Conservation (phyloP, 2,329 filamentous ascomycete genomes). For the Diaporthe australafricana region DNA sequence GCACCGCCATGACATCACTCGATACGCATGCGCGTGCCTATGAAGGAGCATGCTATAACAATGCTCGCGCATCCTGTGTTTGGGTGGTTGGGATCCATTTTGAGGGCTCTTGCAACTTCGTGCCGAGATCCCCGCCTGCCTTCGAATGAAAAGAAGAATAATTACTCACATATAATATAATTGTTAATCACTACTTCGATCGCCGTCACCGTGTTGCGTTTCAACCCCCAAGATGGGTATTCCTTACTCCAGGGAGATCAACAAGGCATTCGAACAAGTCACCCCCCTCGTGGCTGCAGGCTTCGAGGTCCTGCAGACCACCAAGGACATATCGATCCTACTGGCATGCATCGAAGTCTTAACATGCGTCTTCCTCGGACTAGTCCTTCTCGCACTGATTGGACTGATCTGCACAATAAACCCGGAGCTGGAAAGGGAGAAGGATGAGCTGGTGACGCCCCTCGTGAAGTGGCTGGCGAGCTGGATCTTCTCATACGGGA, state of each 20-base stretch:
- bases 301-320: slow-evolving; percentile 36
- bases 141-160: background rate
- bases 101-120: background rate
- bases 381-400: slow-evolving; percentile 33
- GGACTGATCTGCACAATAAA: slow-evolving; percentile 34
- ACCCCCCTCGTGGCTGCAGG: slow-evolving; percentile 35
- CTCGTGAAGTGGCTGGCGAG: slow-evolving; percentile 34
- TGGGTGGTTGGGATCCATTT: background rate
- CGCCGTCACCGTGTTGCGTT: no score
- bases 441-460: slow-evolving; percentile 30
- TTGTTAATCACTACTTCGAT: background rate
- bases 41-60: background rate
- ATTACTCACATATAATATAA: no score
- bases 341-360: slow-evolving; percentile 35
- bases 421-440: slow-evolving; percentile 30
- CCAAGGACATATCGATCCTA: slow-evolving; percentile 37
- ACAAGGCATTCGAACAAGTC: slow-evolving; percentile 34
- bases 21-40: background rate
- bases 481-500: slow-evolving; percentile 35
- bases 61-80: background rate
- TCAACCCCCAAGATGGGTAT: slow-evolving; percentile 29
- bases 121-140: no score
- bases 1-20: slow-evolving; percentile 37
- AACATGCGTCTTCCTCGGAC: slow-evolving; percentile 29
- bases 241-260: slow-evolving; percentile 36